These are phyloP conservation scores for Cladosporium velox DNA, from an alignment of 2,329 filamentous ascomycete genomes.

Conservation along the genomic window DNA sequence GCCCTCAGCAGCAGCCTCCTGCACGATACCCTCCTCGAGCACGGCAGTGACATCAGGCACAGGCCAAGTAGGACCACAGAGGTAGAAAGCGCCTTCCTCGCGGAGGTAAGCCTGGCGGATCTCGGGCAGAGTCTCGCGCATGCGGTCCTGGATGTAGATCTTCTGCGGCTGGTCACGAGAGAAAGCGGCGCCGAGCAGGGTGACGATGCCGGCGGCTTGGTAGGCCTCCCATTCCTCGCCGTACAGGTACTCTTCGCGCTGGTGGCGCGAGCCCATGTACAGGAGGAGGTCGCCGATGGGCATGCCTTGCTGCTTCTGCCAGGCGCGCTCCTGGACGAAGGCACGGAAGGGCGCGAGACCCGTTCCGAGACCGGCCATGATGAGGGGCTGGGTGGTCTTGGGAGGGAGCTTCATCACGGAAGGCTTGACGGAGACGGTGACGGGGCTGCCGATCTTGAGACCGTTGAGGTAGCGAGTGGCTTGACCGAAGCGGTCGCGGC, in stretches of 20 bases:
- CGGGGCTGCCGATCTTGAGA: constrained; percentile 71
- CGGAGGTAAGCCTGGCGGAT: constrained; percentile 85
- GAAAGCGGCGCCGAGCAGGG: constrained; percentile 88
- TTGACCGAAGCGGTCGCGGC: constrained; percentile 87
- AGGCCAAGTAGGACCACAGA: constrained; percentile 97
- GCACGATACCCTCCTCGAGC: constrained; percentile 84
- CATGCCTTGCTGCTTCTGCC: constrained; percentile 97
- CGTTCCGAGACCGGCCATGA: constrained; percentile 98
- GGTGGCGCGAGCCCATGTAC: constrained; percentile 95
- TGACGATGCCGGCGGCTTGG: constrained; percentile 91
- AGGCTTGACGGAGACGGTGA: constrained; percentile 94
- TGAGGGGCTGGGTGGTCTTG: constrained; percentile 85
- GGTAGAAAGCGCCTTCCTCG: constrained; percentile 90
- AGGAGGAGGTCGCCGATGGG: constrained; percentile 89
- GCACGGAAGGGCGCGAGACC: constrained; percentile 98
- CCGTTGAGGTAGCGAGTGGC: constrained; percentile 85
- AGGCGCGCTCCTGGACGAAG: constrained; percentile 95
- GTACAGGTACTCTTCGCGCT: constrained; percentile 97
- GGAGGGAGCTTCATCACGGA: constrained; percentile 98
- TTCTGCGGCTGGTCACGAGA: constrained; percentile 96
- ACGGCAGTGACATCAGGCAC: constrained; percentile 96
- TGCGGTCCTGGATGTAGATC: constrained; percentile 99
- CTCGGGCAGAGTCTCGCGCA: constrained; percentile 81
- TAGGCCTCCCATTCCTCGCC: constrained; percentile 99
- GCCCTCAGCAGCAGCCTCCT: constrained; percentile 67